Evolutionary conservation across 78 protist species (phyloP).

Genomic region (Polysphondylium violaceum): DNA sequence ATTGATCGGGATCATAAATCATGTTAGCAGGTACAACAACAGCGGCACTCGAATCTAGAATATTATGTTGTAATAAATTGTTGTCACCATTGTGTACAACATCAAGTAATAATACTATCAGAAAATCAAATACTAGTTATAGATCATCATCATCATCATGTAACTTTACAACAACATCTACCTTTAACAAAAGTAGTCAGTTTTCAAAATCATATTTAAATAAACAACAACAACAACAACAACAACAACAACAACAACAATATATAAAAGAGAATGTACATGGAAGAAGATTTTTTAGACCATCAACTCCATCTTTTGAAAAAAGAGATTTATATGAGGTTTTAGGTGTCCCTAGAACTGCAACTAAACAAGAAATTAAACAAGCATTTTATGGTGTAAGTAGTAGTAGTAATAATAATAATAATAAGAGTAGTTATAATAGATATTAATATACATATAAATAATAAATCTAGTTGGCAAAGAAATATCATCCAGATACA

Average conservation of each 20-base stretch:
- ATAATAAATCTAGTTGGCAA: slow-evolving; percentile 47
- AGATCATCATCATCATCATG: not conserved
- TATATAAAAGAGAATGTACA: not conserved
- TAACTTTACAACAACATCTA: not conserved
- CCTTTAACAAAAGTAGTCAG: not conserved
- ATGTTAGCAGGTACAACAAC: too few relatives aligned
- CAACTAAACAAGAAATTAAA: slow-evolving; percentile 72
- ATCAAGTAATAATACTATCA: too few relatives aligned
- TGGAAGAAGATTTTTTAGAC: slow-evolving; percentile 47
- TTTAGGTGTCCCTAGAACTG: slow-evolving; percentile 59
- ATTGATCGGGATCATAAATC: too few relatives aligned
- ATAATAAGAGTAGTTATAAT: not conserved
- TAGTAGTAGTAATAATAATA: not conserved
- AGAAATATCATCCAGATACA: slow-evolving; percentile 81
- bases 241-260: not conserved
- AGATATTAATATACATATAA: not conserved
- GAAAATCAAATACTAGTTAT: too few relatives aligned
- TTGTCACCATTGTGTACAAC: too few relatives aligned
- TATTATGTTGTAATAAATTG: too few relatives aligned
- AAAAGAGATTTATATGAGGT: slow-evolving; percentile 81
- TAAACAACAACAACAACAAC: not conserved
- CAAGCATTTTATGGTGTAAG: slow-evolving; percentile 77
- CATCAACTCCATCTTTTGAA: slow-evolving; percentile 23
- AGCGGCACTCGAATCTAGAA: too few relatives aligned
- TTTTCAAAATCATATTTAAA: not conserved